Conservation (phyloP, 768 basidiomycete species). For the Russula virescens region DNA sequence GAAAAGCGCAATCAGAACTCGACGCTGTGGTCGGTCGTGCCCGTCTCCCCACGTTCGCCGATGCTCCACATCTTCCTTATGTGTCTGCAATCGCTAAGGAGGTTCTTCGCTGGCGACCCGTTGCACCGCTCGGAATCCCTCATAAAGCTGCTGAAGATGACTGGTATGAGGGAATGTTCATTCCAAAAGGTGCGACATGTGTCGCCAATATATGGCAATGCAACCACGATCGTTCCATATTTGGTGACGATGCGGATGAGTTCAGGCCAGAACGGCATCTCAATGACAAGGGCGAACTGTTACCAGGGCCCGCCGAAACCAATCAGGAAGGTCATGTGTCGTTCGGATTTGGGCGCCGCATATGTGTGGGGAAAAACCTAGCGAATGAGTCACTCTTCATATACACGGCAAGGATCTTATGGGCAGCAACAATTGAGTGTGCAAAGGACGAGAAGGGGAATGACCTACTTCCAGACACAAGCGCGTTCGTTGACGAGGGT, state of each 20-base stretch:
- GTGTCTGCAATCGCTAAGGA: constrained; percentile 22
- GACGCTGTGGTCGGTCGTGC: constrained; percentile 13
- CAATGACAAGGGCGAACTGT: constrained; percentile 24
- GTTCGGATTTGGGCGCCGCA: constrained; percentile 28
- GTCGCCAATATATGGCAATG: constrained; percentile 29
- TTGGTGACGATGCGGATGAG: constrained; percentile 25
- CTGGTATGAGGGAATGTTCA: constrained; percentile 21
- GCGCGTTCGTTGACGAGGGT: background rate
- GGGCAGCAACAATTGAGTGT: background rate
- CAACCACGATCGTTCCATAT: constrained; percentile 27
- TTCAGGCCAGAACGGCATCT: constrained; percentile 28
- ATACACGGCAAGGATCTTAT: constrained; percentile 29
- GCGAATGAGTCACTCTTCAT: constrained; percentile 32
- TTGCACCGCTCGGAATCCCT: constrained; percentile 15
- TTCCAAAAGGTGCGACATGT: constrained; percentile 34
- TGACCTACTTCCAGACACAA: background rate
- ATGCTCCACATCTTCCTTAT: constrained; percentile 12
- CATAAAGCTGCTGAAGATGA: constrained; percentile 25
- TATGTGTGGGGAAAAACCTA: constrained; percentile 14
- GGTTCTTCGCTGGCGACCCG: constrained; percentile 10
- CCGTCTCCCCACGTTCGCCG: constrained; percentile 18
- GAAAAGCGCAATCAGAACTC: constrained; percentile 7
- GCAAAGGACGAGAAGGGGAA: background rate
- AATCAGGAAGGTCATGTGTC: constrained; percentile 29
- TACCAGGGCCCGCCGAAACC: constrained; percentile 23